A percentile compares a stretch with the other conserved stretches of the same genome.
Conservation (phyloP, 306 rosid genomes). For the Quercus cerris region DNA sequence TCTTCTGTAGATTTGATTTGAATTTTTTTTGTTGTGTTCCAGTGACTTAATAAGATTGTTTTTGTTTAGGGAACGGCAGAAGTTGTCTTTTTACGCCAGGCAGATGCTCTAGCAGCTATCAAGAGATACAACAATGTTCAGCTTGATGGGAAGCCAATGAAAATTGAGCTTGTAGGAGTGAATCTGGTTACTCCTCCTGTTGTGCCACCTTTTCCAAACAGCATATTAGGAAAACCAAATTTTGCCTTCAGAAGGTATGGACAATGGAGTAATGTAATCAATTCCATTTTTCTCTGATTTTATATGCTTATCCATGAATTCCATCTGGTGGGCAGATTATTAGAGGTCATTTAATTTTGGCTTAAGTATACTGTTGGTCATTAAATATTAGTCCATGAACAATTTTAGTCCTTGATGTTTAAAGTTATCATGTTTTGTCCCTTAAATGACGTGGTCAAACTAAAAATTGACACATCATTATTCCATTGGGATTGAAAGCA, state of each 20-base stretch:
- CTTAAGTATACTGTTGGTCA: too few species aligned
- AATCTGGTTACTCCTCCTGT: conserved; percentile 16
- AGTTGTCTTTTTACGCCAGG: conserved; percentile 40
- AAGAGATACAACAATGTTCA: conserved; percentile 46
- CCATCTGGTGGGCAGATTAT: background rate
- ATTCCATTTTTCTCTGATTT: background rate
- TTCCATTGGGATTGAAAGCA: too few species aligned
- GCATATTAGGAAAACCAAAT: conserved; percentile 32
- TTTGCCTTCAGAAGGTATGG: conserved; percentile 30
- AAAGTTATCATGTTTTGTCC: too few species aligned
- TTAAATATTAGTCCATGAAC: too few species aligned
- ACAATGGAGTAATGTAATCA: conserved; percentile 17
- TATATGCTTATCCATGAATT: background rate
- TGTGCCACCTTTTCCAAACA: conserved; percentile 7
- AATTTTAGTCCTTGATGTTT: too few species aligned
- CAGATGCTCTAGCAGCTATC: conserved; percentile 60
- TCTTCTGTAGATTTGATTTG: background rate
- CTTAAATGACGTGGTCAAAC: too few species aligned
- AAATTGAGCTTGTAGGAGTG: conserved; percentile 58
- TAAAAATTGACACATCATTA: too few species aligned
- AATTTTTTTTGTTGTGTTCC: background rate
- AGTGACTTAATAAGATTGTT: background rate
- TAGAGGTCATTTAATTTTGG: background rate
- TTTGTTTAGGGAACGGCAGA: conserved; percentile 60
- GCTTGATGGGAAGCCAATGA: conserved; percentile 60